phyloP scores from a whole-genome alignment of 805 yeast genomes.

The Hanseniaspora taiwanica region DNA sequence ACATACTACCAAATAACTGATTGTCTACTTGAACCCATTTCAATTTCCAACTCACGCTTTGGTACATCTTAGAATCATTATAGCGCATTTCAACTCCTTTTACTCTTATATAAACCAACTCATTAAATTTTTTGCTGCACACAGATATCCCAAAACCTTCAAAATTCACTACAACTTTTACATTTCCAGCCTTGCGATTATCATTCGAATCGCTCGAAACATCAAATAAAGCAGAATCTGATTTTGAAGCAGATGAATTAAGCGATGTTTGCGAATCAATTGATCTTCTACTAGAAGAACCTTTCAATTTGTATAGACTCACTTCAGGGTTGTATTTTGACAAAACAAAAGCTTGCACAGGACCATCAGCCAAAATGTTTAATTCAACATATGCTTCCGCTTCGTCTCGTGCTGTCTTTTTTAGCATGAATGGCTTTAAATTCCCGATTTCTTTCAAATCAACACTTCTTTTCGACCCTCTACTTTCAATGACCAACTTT shows the following conservation, averaged over 20 bases:
- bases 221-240: constrained; percentile 5
- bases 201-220: constrained; percentile 29
- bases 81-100: constrained; percentile 71
- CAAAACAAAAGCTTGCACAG: constrained; percentile 76
- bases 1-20: constrained; percentile 76
- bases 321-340: constrained; percentile 68
- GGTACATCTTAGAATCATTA: constrained; percentile 74
- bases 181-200: constrained; percentile 17
- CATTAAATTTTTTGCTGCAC: constrained; percentile 57
- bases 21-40: constrained; percentile 96
- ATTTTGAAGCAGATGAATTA: background rate
- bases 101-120: constrained; percentile 69
- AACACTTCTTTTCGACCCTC: constrained; percentile 61
- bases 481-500: constrained; percentile 61
- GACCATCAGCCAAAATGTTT: constrained; percentile 93
- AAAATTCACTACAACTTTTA: constrained; percentile 41
- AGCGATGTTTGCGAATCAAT: background rate
- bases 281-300: constrained; percentile 3
- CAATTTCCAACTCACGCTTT: constrained; percentile 62
- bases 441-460: constrained; percentile 91
- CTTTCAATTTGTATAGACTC: constrained; percentile 51
- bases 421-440: constrained; percentile 71
- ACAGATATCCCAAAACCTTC: constrained; percentile 84
- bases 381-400: constrained; percentile 53
- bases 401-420: constrained; percentile 29